Conservation (phyloP, 2,329 filamentous ascomycete genomes). For the Chaetoscypha palmicola region DNA sequence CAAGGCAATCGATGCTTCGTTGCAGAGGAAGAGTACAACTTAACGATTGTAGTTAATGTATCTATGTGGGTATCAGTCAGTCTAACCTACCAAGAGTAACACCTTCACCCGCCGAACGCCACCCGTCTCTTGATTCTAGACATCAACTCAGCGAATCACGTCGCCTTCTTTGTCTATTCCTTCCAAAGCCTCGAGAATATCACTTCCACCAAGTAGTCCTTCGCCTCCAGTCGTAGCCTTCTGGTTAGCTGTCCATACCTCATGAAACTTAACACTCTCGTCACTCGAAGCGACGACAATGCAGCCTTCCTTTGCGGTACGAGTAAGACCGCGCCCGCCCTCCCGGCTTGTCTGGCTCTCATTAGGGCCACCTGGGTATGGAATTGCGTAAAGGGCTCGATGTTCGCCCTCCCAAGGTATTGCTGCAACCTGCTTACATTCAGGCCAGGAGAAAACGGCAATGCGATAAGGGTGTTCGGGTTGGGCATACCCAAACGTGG, state of each 20-base stretch:
- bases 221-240: slow-evolving; percentile 46
- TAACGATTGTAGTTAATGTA: background rate
- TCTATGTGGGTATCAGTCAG: slow-evolving; percentile 3
- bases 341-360: slow-evolving; percentile 32
- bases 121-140: background rate
- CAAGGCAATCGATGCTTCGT: no score
- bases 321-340: slow-evolving; percentile 46
- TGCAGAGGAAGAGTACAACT: no score
- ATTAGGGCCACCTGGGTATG: slow-evolving; percentile 63
- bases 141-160: slow-evolving; percentile 51
- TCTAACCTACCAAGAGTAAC: background rate
- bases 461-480: slow-evolving; percentile 85
- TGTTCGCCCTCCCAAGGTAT: slow-evolving; percentile 78
- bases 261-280: slow-evolving; percentile 89
- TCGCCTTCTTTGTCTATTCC: slow-evolving; percentile 70
- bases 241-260: slow-evolving; percentile 71
- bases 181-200: slow-evolving; percentile 75
- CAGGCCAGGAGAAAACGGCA: slow-evolving; percentile 91
- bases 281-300: slow-evolving; percentile 90
- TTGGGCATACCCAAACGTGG: slow-evolving; percentile 89
- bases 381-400: slow-evolving; percentile 78
- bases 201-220: slow-evolving; percentile 70
- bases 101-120: no score
- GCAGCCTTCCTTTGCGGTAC: slow-evolving; percentile 65
- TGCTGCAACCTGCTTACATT: slow-evolving; percentile 75